Conservation (phyloP, 2,329 filamentous ascomycete species). For the Venturia effusa region DNA sequence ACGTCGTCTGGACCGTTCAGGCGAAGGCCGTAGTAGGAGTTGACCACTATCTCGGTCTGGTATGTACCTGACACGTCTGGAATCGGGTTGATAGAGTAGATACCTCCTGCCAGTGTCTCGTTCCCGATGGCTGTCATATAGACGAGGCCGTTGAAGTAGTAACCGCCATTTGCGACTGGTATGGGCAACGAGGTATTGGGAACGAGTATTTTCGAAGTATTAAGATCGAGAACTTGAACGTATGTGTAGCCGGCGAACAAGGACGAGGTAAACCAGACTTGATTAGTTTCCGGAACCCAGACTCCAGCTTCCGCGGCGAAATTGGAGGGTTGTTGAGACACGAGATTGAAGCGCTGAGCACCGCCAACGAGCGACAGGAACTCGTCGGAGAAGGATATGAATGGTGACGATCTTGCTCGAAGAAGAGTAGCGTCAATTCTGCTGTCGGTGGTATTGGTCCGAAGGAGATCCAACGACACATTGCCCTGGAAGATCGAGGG, state of each 20-base stretch:
- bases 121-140: slow-evolving; percentile 13
- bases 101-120: slow-evolving; percentile 15
- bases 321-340: neutral
- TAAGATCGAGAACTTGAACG: neutral
- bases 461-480: neutral
- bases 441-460: neutral
- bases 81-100: slow-evolving; percentile 10
- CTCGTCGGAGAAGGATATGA: slow-evolving; percentile 1
- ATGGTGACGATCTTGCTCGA: neutral
- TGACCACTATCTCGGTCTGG: slow-evolving; percentile 10
- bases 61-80: slow-evolving; percentile 5
- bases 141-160: slow-evolving; percentile 16
- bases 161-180: slow-evolving; percentile 18
- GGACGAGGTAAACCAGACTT: slow-evolving; percentile 16
- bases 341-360: neutral
- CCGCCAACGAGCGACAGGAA: neutral
- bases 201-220: neutral
- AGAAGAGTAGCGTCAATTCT: neutral
- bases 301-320: slow-evolving; percentile 20
- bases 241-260: neutral
- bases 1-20: slow-evolving; percentile 15
- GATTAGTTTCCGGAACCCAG: slow-evolving; percentile 17
- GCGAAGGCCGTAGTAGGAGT: slow-evolving; percentile 14
- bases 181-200: neutral
- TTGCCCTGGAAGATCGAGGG: neutral